Percentiles rank a stretch among this genome's conserved stretches.
phyloP scores from a whole-genome alignment of 768 basidiomycete species.

The Cyathus striatus region DNA sequence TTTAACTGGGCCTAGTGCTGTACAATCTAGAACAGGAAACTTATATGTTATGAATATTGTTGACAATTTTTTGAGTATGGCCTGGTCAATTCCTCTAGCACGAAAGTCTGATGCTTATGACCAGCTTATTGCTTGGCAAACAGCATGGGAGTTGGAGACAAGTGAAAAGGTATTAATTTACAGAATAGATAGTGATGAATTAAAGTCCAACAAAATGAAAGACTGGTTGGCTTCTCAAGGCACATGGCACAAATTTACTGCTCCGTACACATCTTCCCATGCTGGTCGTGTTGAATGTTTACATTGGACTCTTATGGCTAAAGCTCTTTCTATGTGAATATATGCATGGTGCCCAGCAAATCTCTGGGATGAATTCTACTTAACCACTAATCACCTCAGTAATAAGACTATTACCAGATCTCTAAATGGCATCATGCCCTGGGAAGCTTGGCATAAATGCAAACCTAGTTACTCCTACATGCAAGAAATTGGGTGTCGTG shows the following conservation, averaged over 20 bases:
- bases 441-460: conserved; percentile 9
- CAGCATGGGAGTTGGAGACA: conserved; percentile 13
- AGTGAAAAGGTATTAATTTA: conserved; percentile 8
- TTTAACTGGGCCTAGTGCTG: conserved; percentile 14
- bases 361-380: conserved; percentile 27
- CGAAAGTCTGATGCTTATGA: conserved; percentile 17
- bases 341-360: conserved; percentile 16
- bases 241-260: conserved; percentile 13
- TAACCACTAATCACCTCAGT: conserved; percentile 19
- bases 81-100: conserved; percentile 26
- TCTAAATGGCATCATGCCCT: conserved; percentile 9
- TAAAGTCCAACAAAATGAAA: conserved; percentile 11
- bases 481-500: conserved; percentile 20
- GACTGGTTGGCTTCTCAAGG: conserved; percentile 10
- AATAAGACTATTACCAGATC: conserved; percentile 6
- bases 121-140: conserved; percentile 21
- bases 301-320: conserved; percentile 26
- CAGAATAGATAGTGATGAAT: conserved; percentile 16
- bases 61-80: conserved; percentile 22
- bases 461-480: conserved; percentile 19
- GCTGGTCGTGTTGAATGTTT: conserved; percentile 30
- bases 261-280: conserved; percentile 27
- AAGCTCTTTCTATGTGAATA: conserved; percentile 21
- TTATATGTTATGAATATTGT: conserved; percentile 27
- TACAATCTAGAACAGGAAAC: conserved; percentile 18